Evolutionary conservation across 1,139 yeast genomes (phyloP).

Genomic region (Casaregolazyma suthepensis): DNA sequence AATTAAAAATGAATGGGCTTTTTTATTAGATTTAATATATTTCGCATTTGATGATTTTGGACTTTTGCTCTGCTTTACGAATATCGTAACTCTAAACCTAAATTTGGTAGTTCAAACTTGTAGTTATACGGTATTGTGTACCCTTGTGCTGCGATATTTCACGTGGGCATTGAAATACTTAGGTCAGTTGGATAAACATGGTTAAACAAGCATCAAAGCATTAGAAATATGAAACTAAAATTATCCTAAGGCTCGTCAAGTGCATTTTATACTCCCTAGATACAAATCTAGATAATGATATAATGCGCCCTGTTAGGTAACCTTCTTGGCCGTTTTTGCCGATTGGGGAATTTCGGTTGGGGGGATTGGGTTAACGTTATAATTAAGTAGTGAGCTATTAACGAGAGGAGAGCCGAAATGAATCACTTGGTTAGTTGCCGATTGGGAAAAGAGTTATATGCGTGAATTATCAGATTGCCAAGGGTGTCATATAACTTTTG

Average conservation of each 20-base stretch:
- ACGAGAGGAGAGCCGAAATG: neutral
- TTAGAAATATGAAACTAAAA: too few relatives aligned
- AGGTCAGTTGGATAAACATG: too few relatives aligned
- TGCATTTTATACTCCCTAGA: neutral
- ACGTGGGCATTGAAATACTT: neutral
- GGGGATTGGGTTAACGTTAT: neutral
- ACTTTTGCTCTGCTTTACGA: neutral
- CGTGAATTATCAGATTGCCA: neutral
- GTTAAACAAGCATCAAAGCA: neutral
- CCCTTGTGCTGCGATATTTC: neutral
- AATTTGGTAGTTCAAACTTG: too few relatives aligned
- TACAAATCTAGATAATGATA: neutral
- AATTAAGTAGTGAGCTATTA: too few relatives aligned
- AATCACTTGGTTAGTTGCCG: neutral
- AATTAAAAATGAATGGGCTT: neutral
- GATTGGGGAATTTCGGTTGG: neutral
- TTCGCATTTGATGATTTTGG: neutral
- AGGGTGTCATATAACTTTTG: neutral
- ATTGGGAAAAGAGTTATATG: neutral
- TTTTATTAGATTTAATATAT: neutral
- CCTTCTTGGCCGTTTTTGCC: neutral
- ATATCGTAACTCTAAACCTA: neutral
- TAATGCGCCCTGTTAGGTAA: neutral
- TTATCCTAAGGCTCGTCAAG: neutral
- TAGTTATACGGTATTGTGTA: neutral